Conservation (phyloP, 345 rosid genomes). For the Eucalyptus cladocalyx region DNA sequence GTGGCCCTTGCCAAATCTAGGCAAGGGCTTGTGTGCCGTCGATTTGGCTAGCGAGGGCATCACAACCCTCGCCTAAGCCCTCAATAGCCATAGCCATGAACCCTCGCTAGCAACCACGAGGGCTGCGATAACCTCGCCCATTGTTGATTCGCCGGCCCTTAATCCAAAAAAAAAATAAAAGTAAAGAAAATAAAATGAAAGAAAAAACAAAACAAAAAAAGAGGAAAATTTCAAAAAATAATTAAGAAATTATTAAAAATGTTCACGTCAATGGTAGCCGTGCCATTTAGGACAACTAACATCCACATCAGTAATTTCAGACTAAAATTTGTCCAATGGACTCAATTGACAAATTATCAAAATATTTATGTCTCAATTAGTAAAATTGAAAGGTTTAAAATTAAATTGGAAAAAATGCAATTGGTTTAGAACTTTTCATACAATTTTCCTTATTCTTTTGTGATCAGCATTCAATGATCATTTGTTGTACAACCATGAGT, state of each 20-base stretch:
- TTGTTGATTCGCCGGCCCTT: accelerated
- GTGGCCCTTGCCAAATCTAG: not conserved
- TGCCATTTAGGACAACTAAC: not conserved
- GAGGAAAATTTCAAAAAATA: not conserved
- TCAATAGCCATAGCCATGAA: not conserved
- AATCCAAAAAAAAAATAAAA: not conserved
- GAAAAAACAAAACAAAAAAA: not conserved
- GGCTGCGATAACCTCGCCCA: not conserved
- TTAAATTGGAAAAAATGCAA: not conserved
- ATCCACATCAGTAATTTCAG: no score
- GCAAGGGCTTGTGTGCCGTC: not conserved
- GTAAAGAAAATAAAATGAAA: no score
- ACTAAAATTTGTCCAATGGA: not conserved
- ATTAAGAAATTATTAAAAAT: not conserved
- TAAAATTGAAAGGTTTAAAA: not conserved
- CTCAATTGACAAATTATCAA: no score
- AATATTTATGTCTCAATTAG: no score
- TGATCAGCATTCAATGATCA: not conserved
- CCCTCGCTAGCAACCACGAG: not conserved
- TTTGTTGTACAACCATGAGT: not conserved
- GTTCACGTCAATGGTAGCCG: not conserved
- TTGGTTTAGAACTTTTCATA: not conserved
- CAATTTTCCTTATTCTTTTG: not conserved
- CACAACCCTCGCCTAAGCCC: not conserved
- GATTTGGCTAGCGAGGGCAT: not conserved